Evolutionary conservation across 331 rosid genomes (phyloP), one percentile per base, ranked within the genome.

Genomic region (Malus hybrid): DNA sequence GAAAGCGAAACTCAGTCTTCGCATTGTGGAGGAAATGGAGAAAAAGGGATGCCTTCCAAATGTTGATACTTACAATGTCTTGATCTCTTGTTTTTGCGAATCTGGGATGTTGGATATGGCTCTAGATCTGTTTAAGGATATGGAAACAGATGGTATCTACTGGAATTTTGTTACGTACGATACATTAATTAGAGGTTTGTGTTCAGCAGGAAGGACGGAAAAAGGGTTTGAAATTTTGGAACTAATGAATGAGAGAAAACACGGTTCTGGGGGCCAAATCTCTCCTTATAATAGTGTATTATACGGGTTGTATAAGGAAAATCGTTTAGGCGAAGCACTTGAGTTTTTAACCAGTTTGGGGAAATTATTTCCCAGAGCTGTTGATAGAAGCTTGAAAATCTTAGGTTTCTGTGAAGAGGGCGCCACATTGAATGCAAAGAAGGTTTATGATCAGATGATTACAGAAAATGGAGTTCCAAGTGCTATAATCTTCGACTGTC

Each of bases 221-320:
- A 90, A 85, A n/a, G 97, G 93, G 13, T 81, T 88, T 75, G 77
- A 29, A 11, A 74, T 88, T 76, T 80, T 92, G 72, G 89, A 89
- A 71, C 74, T 88, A 70, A 86, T 92, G 97, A 91, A 88, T 81
- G 97, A 92, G 67, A 87, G 81, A 68, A 85, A 76, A 65, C 82
- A 77, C 34, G 86, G 90, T 32, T 81, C 82, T 33, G 75, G 67
- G 58, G 89, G 92, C 66, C 85, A 75, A 63, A 81, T 89, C n/a
- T 82, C 88, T 80, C 97, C 96, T 58, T 89, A 84, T 78, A 90
- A 92, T 39, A 88, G 92, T 83, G 80, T 92, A 63, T 29, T 92
- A 32, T 89, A 88, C 72, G 97, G 96, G 73, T 66, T 89, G 6
- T 92, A 84, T 48, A 89, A 84, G 80, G 84, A 82, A 79, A 75